Percentiles rank a stretch among this genome's conserved stretches.
phyloP scores from a whole-genome alignment of 257 asterid species.

The Thymus quinquecostatus region DNA sequence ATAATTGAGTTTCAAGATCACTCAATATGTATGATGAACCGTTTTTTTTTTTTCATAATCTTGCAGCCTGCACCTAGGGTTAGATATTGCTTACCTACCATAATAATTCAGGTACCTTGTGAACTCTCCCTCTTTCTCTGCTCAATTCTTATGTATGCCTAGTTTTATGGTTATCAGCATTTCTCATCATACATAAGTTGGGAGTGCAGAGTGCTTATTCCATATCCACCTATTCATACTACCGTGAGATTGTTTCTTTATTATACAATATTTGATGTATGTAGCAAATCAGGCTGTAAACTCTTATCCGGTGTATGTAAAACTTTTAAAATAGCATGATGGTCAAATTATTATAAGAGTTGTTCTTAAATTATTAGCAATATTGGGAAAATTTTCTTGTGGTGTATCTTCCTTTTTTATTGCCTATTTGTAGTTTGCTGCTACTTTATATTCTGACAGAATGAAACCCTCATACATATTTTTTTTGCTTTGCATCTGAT shows the following conservation, averaged over 20 bases:
- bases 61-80: slow-evolving; percentile 26
- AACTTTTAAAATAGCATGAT: neutral
- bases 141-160: neutral
- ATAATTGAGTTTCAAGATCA: slow-evolving; percentile 10
- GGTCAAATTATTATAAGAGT: neutral
- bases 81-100: slow-evolving; percentile 22
- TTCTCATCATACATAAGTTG: neutral
- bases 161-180: neutral
- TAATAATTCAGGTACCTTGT: slow-evolving; percentile 23
- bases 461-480: slow-evolving; percentile 15
- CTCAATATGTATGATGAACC: slow-evolving; percentile 19
- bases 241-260: neutral
- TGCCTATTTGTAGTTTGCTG: slow-evolving; percentile 6
- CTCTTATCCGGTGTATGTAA: neutral
- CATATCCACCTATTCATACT: slow-evolving; percentile 7
- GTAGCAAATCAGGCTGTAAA: neutral
- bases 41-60: slow-evolving; percentile 8
- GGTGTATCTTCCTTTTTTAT: neutral
- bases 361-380: neutral
- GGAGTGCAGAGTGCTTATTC: neutral
- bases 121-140: slow-evolving; percentile 20
- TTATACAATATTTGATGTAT: neutral
- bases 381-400: neutral
- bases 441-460: slow-evolving; percentile 7
- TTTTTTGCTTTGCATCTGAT: no score